phyloP scores from a whole-genome alignment of 2,329 filamentous ascomycete species.

The Colletotrichum echinochloae region DNA sequence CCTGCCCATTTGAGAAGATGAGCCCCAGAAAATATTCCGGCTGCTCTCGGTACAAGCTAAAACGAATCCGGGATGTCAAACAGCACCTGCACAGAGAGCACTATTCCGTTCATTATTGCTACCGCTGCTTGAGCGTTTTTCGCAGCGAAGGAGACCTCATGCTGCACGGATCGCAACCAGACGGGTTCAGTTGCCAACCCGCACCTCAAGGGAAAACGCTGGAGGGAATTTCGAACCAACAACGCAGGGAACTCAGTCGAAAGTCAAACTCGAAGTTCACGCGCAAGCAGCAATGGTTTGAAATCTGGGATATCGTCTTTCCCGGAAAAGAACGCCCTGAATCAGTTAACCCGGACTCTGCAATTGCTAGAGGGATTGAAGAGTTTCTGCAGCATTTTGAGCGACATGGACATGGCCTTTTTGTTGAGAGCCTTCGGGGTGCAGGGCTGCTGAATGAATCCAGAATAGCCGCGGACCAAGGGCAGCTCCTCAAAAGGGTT shows the following conservation, averaged over 20 bases:
- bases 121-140: not conserved
- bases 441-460: too few relatives aligned
- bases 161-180: not conserved
- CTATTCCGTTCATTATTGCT: not conserved
- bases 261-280: not conserved
- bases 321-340: not conserved
- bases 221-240: not conserved
- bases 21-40: not conserved
- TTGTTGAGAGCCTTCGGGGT: too few relatives aligned
- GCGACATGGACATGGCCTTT: too few relatives aligned
- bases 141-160: not conserved
- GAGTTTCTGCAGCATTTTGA: too few relatives aligned
- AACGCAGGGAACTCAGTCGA: not conserved
- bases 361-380: too few relatives aligned
- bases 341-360: not conserved
- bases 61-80: not conserved
- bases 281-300: not conserved
- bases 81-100: constrained; percentile 10
- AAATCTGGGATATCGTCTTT: not conserved
- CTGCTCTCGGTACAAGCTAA: not conserved
- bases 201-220: too few relatives aligned
- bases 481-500: too few relatives aligned
- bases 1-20: constrained; percentile 10
- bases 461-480: too few relatives aligned
- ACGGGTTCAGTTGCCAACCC: too few relatives aligned